phyloP scores from a whole-genome alignment of 768 basidiomycete species.

The Candolleomyces eurysporus region DNA sequence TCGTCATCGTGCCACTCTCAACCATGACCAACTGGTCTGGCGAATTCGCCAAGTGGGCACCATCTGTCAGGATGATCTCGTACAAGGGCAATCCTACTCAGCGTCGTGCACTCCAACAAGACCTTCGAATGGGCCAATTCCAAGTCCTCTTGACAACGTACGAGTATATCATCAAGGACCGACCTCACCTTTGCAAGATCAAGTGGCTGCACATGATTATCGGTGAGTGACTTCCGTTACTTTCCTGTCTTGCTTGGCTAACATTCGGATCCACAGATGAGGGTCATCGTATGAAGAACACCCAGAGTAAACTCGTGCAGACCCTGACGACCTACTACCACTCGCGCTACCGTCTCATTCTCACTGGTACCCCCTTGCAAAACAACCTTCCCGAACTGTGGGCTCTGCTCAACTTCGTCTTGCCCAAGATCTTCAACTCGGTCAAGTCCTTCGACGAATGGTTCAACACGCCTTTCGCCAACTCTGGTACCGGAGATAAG shows the following conservation, averaged over 20 bases:
- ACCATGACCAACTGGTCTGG: conserved; percentile 98
- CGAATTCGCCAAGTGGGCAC: conserved; percentile 98
- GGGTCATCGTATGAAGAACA: conserved; percentile 98
- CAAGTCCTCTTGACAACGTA: conserved; percentile 94
- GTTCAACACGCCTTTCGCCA: conserved; percentile 99
- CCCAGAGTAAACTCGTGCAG: conserved; percentile 81
- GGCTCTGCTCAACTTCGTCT: conserved; percentile 92
- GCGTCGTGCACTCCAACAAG: conserved; percentile 73
- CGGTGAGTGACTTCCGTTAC: conserved; percentile 42
- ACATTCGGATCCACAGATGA: conserved; percentile 56
- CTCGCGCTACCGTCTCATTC: conserved; percentile 88
- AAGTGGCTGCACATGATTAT: conserved; percentile 99
- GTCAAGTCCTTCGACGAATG: conserved; percentile 99
- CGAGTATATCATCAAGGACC: conserved; percentile 97
- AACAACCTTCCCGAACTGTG: conserved; percentile 97
- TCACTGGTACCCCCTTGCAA: conserved; percentile 94
- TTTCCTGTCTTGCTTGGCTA: neutral
- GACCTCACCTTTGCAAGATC: conserved; percentile 83
- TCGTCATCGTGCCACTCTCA: conserved; percentile 93
- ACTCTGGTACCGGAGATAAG: conserved; percentile 96
- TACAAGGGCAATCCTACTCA: conserved; percentile 92
- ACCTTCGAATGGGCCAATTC: conserved; percentile 79
- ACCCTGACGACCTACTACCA: conserved; percentile 92
- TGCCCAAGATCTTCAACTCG: conserved; percentile 96
- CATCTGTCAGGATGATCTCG: conserved; percentile 70